Conservation (phyloP, 495 filamentous ascomycete genomes). For the Parachaetomium inaequale region DNA sequence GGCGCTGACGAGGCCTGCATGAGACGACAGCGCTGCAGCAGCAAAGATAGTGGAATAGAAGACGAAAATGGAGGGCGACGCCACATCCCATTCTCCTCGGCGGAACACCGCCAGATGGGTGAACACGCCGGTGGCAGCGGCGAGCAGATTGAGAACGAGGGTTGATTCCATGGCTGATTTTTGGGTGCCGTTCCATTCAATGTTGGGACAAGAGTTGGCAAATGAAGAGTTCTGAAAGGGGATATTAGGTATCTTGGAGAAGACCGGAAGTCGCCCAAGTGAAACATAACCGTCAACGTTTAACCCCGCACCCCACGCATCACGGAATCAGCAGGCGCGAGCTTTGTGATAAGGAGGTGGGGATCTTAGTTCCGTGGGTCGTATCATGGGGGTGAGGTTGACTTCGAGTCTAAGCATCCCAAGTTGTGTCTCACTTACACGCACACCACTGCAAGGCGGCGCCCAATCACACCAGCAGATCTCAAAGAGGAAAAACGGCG, state of each 20-base stretch:
- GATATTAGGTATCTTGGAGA: not conserved
- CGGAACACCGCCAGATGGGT: slow-evolving; percentile 22
- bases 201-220: not conserved
- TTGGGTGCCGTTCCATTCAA: not conserved
- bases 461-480: not conserved
- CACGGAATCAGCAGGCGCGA: not conserved
- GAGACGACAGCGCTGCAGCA: not conserved
- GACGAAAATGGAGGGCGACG: slow-evolving; percentile 20
- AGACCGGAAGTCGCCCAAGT: not conserved
- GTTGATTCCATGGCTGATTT: not conserved
- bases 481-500: not conserved
- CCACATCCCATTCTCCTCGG: slow-evolving; percentile 24
- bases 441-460: not conserved
- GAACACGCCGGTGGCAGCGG: slow-evolving; percentile 6
- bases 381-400: not conserved
- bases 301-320: not conserved
- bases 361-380: not conserved
- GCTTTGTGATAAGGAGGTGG: not conserved
- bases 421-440: slow-evolving; percentile 5
- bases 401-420: not conserved
- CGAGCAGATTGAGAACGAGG: not conserved
- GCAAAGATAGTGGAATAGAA: slow-evolving; percentile 11
- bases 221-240: not conserved
- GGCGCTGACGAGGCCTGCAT: not conserved
- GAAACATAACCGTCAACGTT: not conserved